These are phyloP conservation scores for Ceratopteris richardii DNA, from an alignment of 75 land plant genomes.

Conservation along the genomic window DNA sequence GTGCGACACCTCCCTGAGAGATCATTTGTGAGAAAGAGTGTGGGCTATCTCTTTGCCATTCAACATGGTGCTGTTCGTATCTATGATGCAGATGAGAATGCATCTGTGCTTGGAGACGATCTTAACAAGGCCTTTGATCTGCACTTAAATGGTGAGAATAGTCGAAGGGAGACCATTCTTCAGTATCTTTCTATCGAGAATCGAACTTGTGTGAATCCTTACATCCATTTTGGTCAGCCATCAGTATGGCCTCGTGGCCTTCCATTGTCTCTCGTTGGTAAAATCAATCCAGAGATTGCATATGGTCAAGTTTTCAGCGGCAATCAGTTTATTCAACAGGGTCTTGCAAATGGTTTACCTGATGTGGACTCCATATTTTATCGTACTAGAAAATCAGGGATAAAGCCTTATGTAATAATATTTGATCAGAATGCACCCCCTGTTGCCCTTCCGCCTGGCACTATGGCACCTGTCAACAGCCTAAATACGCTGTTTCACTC, in stretches of 20 bases:
- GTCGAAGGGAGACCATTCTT: slow-evolving; percentile 52
- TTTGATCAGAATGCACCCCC: slow-evolving; percentile 81
- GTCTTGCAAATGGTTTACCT: slow-evolving; percentile 84
- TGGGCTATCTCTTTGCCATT: slow-evolving; percentile 89
- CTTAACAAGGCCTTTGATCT: slow-evolving; percentile 66
- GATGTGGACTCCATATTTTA: slow-evolving; percentile 96
- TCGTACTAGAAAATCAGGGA: slow-evolving; percentile 64
- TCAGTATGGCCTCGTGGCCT: slow-evolving; percentile 97
- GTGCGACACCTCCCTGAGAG: slow-evolving; percentile 49
- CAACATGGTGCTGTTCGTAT: slow-evolving; percentile 88
- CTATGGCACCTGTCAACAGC: slow-evolving; percentile 83
- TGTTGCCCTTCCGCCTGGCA: slow-evolving; percentile 86
- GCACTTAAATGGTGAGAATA: slow-evolving; percentile 51
- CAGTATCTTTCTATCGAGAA: slow-evolving; percentile 43
- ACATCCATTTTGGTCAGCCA: slow-evolving; percentile 94
- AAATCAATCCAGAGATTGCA: slow-evolving; percentile 60
- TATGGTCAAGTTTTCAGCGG: slow-evolving; percentile 79
- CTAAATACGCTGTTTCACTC: slow-evolving; percentile 82
- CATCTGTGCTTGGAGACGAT: slow-evolving; percentile 48
- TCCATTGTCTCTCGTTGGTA: slow-evolving; percentile 68
- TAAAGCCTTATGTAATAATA: slow-evolving; percentile 61
- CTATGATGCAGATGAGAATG: slow-evolving; percentile 78
- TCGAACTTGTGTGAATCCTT: slow-evolving; percentile 79
- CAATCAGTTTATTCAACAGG: slow-evolving; percentile 87
- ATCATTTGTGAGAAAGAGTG: slow-evolving; percentile 60